phyloP scores from a whole-genome alignment of 2,329 filamentous ascomycete genomes.

The Colletotrichum chlorophyti region DNA sequence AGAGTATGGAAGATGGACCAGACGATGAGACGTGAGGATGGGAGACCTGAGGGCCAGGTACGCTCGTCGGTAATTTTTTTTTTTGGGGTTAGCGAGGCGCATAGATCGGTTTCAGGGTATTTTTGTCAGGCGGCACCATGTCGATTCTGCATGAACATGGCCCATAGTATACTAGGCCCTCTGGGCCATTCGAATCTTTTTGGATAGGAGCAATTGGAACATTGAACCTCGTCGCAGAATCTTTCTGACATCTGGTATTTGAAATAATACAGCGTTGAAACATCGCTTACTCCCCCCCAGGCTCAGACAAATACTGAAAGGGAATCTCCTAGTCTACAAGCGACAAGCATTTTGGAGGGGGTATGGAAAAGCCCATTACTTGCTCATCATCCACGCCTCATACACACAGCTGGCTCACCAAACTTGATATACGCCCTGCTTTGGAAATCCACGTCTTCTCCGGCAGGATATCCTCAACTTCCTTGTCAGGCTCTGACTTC shows the following conservation, averaged over 20 bases:
- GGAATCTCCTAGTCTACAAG: background rate
- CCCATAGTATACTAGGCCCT: background rate
- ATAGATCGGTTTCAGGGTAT: background rate
- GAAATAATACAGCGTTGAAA: constrained; percentile 7
- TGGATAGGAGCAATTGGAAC: background rate
- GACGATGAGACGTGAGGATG: background rate
- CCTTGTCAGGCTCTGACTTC: too few relatives aligned
- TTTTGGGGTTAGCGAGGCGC: background rate
- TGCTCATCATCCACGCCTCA: background rate
- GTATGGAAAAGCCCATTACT: too few relatives aligned
- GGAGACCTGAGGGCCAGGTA: background rate
- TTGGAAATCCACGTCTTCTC: background rate
- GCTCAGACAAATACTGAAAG: background rate
- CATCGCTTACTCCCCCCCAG: background rate
- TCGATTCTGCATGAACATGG: constrained; percentile 1
- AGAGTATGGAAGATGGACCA: constrained; percentile 15
- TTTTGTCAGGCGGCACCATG: background rate
- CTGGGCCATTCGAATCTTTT: background rate
- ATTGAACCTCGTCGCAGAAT: background rate
- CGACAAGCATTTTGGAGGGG: too few relatives aligned
- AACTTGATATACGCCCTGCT: too few relatives aligned
- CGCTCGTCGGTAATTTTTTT: background rate
- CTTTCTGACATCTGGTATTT: constrained; percentile 1
- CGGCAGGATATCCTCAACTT: too few relatives aligned
- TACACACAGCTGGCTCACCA: too few relatives aligned